Base-by-base conservation (phyloP, 2,329 filamentous ascomycete genomes). In the Thielaviopsis cerberus region DNA sequence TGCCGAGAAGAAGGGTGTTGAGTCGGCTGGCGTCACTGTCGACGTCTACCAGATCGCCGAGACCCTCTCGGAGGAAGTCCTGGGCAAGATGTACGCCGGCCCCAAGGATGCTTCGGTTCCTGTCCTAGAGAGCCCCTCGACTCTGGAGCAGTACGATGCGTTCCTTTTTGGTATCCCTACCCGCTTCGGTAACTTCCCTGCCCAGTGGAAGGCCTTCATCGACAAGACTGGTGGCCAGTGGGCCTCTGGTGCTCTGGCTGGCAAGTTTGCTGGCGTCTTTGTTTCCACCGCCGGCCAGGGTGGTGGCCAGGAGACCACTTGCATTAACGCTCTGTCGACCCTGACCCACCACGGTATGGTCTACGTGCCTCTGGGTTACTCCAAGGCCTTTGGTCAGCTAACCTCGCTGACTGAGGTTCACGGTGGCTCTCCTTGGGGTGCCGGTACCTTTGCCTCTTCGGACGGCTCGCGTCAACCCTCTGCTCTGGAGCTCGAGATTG, bases 151-250 rank as follows among this genome's bases (percentile, higher is more conserved):
- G 57, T 97, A 94, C 74, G 90, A 97, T 67, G 92, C 76, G 64
- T 83, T 96, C 76, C 83, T 98, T 63, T 79, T 97, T 66, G 92
- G 92, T 64, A 92, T 97, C 70, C 92, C 92, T 61, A 98, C 92
- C 55, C 82, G 92, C 64, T 98, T 88, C 75, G 92, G 92, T 66
- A 97, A 94, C 81, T 95, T 95, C 79, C 90, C 91, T 54, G 87
- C 85, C 20, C 92, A 98, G 75, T 96, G 86, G 86, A 96, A 92
- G 78, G 68, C 81, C 50, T 91, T 89, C 78, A 94, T 89, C 86
- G 92, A 98, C 76, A 79, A 80, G 73, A 90, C 88, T 24, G 91
- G 91, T 67, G 76, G 79, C 65, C 86, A 92, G 71, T 97, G 92
- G 92, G 73, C 77, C 62, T 70, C 73, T 15, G 91, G 91, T 62